Conservation (phyloP, 805 yeast genomes). For the Wickerhamiella bombiphila region DNA sequence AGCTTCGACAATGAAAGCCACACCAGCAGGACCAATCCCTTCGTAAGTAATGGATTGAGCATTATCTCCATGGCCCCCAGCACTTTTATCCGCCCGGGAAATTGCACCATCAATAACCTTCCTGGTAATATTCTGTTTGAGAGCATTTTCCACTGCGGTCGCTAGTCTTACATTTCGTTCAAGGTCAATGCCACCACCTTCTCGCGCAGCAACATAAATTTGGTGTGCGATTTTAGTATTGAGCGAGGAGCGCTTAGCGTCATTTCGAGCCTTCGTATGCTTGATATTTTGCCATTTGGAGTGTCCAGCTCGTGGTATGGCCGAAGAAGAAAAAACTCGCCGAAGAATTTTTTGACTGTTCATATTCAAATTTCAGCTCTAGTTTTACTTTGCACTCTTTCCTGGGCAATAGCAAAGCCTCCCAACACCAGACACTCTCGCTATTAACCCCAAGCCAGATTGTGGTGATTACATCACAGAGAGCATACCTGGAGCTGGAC, state of each 20-base stretch:
- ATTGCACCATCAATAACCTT: constrained; percentile 78
- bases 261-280: constrained; percentile 88
- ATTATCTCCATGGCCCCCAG: constrained; percentile 62
- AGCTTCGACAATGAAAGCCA: constrained; percentile 72
- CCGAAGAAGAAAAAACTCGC: no score
- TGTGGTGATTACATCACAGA: neutral
- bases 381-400: no score
- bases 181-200: constrained; percentile 54
- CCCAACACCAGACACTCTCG: constrained; percentile 21
- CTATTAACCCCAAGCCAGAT: neutral
- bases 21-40: constrained; percentile 87
- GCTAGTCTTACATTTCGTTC: constrained; percentile 43
- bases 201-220: constrained; percentile 60
- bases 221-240: constrained; percentile 58
- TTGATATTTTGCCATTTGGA: constrained; percentile 92
- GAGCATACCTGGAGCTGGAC: neutral
- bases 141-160: constrained; percentile 66
- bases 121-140: constrained; percentile 61
- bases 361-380: no score
- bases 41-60: constrained; percentile 54
- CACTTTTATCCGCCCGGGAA: constrained; percentile 32
- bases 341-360: no score
- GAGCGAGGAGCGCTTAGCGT: constrained; percentile 55
- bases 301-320: constrained; percentile 68
- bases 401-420: neutral